Base-by-base conservation (phyloP, 73 alveolate species). In the Diophrys sp. region DNA sequence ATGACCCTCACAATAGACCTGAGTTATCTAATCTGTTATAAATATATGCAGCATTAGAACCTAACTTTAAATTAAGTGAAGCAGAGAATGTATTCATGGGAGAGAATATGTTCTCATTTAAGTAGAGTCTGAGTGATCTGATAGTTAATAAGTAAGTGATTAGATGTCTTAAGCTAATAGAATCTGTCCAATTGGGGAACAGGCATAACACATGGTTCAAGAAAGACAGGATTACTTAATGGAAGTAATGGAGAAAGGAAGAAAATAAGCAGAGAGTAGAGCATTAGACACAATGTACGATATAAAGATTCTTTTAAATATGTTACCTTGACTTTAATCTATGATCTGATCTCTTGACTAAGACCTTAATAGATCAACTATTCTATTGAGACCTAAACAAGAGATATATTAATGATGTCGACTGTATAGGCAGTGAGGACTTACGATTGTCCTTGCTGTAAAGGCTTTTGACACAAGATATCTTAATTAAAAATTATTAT, bases 181-280 rank as follows among this genome's bases (percentile, higher is more conserved):
- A n/a, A n/a, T 91, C 27, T 81, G 93, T 69, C 96, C 98, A 14
- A 92, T 93, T 29, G 94, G 94, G 27, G 91, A 90, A 18, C 83
- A 84, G 67, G 71, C 87, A 31, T 53, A 81, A 53, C 83, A 90
- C 30, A 62, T 87, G 14, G 29, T 74, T 2, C 25, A 27, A 24
- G 78, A 83, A 56, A 23, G 86, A 57, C 85, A 78, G 54, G 93
- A 78, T 27, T 69, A 44, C 18, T 30, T 85, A 1, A 81, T 85
- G 0, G 93, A 85, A 18, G 25, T 44, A 1, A 29, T 85, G 33
- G 88, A 85, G 54, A 32, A 56, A 0, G 88, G 93, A 0, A 87
- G 87, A 0, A 72, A 71, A 28, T 77, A 72, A 34, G 93, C 93
- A n/a, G 33, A 85, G 24, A 56, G 55, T 23, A 24, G 24, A 53